Percentiles rank a stretch among this genome's conserved stretches.
These are phyloP conservation scores for Lanmaoa pseudosensibilis DNA, from an alignment of 768 basidiomycete species.

Conservation along the genomic window DNA sequence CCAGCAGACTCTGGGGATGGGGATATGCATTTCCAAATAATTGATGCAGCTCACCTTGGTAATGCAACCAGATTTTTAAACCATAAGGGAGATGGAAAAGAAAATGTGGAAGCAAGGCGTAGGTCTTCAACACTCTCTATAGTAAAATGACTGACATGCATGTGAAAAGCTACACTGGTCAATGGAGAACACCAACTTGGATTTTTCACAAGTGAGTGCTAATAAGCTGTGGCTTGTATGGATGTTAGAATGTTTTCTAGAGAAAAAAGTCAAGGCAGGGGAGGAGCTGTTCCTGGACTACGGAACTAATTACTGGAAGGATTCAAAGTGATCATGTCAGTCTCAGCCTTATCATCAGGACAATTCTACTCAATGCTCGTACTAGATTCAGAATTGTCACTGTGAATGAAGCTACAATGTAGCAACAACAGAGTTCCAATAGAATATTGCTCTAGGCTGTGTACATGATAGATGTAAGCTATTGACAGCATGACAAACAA, in stretches of 20 bases:
- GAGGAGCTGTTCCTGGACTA: conserved; percentile 40
- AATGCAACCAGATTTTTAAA: conserved; percentile 50
- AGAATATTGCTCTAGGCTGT: background rate
- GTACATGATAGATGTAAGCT: background rate
- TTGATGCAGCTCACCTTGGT: conserved; percentile 44
- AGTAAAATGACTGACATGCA: background rate
- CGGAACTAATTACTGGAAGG: conserved; percentile 31
- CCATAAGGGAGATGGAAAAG: conserved; percentile 18
- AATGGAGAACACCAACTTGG: conserved; percentile 38
- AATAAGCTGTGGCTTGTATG: background rate
- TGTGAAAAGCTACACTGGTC: conserved; percentile 27
- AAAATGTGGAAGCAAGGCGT: conserved; percentile 30
- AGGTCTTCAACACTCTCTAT: conserved; percentile 2
- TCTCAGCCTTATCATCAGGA: too few relatives aligned
- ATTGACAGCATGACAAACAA: background rate
- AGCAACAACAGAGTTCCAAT: background rate
- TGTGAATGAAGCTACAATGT: background rate
- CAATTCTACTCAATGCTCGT: background rate
- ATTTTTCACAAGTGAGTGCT: conserved; percentile 37
- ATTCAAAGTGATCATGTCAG: background rate
- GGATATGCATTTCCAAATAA: background rate
- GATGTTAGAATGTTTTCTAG: conserved; percentile 13
- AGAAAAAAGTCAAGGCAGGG: conserved; percentile 27
- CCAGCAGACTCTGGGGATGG: background rate
- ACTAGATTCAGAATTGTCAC: too few relatives aligned